Conservation (phyloP, 345 rosid species). For the Gossypium raimondii region DNA sequence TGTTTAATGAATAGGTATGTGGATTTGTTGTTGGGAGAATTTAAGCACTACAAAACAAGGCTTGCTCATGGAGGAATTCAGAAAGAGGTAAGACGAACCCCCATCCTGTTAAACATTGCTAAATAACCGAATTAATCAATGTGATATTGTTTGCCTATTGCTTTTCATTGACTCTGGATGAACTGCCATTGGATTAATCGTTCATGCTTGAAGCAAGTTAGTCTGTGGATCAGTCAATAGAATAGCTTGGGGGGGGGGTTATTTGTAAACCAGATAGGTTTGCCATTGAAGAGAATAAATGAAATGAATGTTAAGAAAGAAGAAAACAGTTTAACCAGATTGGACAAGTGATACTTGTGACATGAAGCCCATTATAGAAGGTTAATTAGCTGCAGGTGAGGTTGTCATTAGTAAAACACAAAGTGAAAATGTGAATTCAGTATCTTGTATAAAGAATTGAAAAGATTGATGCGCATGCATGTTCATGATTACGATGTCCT, state of each 20-base stretch:
- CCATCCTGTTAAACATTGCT: conserved; percentile 6
- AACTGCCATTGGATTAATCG: neutral
- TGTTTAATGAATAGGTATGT: conserved; percentile 59
- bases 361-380: neutral
- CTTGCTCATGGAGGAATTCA: conserved; percentile 84
- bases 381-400: neutral
- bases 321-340: neutral
- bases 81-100: conserved; percentile 60
- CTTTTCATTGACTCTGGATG: neutral
- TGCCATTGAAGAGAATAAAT: neutral
- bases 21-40: conserved; percentile 92
- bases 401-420: neutral
- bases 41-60: conserved; percentile 90
- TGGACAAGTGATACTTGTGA: neutral
- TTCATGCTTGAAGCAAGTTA: neutral
- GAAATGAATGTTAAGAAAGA: neutral
- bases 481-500: neutral
- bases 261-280: neutral
- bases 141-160: neutral
- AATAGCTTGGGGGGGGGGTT: neutral
- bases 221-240: neutral
- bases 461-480: neutral
- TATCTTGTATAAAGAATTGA: neutral
- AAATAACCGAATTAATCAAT: neutral
- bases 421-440: neutral